Evolutionary conservation across 805 yeast genomes (phyloP).

Genomic region (Kazachstania africana): DNA sequence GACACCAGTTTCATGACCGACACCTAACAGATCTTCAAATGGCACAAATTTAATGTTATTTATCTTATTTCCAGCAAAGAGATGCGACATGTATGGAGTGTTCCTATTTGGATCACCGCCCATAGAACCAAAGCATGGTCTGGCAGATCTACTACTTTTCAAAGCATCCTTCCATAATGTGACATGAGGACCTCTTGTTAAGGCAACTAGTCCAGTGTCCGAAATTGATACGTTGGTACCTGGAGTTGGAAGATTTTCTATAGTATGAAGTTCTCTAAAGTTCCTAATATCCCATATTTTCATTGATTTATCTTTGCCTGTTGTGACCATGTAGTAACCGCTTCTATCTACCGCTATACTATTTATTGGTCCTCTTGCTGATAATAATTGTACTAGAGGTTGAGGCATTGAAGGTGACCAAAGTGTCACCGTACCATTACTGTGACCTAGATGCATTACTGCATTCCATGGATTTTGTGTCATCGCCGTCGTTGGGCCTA

Average conservation of each 20-base stretch:
- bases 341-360: constrained; percentile 80
- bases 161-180: constrained; percentile 87
- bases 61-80: constrained; percentile 66
- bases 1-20: constrained; percentile 70
- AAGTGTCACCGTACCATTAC: constrained; percentile 81
- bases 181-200: constrained; percentile 94
- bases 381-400: constrained; percentile 72
- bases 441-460: constrained; percentile 84
- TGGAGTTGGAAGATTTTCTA: constrained; percentile 66
- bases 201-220: constrained; percentile 75
- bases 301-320: constrained; percentile 74
- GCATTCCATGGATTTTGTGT: constrained; percentile 94
- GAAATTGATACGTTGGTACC: constrained; percentile 71
- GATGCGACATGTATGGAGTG: constrained; percentile 86
- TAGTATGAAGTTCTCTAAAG: constrained; percentile 55
- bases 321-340: constrained; percentile 88
- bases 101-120: constrained; percentile 27
- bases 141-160: constrained; percentile 30
- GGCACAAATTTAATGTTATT: constrained; percentile 71
- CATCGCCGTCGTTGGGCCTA: constrained; percentile 86
- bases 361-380: constrained; percentile 79
- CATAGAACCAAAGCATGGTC: constrained; percentile 38
- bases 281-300: constrained; percentile 92
- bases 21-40: constrained; percentile 89
- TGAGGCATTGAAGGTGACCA: constrained; percentile 89